Base-by-base conservation (phyloP, 1,139 yeast genomes). In the Diutina rugosa region DNA sequence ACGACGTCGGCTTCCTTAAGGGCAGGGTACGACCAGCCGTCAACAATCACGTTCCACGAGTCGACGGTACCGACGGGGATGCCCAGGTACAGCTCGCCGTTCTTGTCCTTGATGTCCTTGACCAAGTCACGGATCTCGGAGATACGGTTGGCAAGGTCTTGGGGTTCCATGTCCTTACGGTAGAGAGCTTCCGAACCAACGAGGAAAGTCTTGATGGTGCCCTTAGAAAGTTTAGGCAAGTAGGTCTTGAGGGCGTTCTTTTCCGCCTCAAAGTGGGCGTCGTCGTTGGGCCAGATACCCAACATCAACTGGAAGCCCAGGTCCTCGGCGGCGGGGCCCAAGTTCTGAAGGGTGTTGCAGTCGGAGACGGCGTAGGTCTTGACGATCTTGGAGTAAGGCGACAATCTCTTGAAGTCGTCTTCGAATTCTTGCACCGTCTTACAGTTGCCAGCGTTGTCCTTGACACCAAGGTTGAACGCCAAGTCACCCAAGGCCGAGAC, bases 161-260 rank as follows among this genome's bases (percentile, higher is more conserved):
- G 63, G 54, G 95, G 90, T 56, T 89, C 77, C 71, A 90, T 63
- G 69, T 90, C 97, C 53, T 72, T 81, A 79, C 97, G 87, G 80
- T 90, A 90, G 63, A 90, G 77, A 59, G 95, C 91, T 77, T 90
- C 97, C 44, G 96, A 89, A 62, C 97, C 97, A 62, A 90, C 97
- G 57, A 87, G 76, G 73, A 90, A 77, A 49, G 82, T 87, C 65
- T 83, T 81, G 65, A 90, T 79, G 61, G 90, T 81, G 58, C 80
- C 76, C 59, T 78, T 78, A 58, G 90, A 85, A 62, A 89, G 77
- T 48, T 66, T 72, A 64, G 96, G 95, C 69, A 90, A 79, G 71
- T 85, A 84, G n/a, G 72, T 60, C 61, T 74, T 64, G 66, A 90
- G 77, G 51, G 96, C 95, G 45, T 69, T 66, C 69, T 86, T 80